phyloP scores from a whole-genome alignment of 2,329 filamentous ascomycete genomes.

The Calycina herbarum region DNA sequence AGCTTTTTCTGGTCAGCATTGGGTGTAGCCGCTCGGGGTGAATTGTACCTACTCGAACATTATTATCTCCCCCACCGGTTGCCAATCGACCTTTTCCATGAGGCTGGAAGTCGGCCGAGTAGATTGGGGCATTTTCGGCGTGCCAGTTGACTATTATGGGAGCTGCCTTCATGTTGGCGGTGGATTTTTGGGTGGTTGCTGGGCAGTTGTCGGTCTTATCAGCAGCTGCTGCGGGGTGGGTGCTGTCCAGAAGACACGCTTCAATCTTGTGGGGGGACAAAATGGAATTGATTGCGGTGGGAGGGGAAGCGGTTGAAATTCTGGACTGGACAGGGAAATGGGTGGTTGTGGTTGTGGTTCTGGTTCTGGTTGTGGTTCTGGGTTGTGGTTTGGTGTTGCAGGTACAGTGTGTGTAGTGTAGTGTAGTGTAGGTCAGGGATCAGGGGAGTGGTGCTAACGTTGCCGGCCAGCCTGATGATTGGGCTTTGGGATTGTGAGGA shows the following conservation, averaged over 20 bases:
- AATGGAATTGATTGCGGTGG: not conserved
- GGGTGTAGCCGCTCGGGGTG: not conserved
- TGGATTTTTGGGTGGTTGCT: not conserved
- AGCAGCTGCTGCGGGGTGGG: constrained; percentile 10
- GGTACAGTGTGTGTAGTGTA: not conserved
- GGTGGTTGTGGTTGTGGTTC: not conserved
- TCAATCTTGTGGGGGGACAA: not conserved
- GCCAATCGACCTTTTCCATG: constrained; percentile 88
- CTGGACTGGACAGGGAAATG: not conserved
- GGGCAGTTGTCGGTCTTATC: not conserved
- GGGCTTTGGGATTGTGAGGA: not conserved
- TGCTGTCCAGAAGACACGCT: not conserved
- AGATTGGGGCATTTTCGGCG: constrained; percentile 93
- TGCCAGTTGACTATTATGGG: constrained; percentile 99
- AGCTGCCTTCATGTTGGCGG: constrained; percentile 78
- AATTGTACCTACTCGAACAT: constrained; percentile 70
- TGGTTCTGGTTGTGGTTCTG: not conserved
- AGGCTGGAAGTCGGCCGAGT: constrained; percentile 95
- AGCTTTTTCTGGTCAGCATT: constrained; percentile 55
- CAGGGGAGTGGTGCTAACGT: not conserved
- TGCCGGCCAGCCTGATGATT: not conserved
- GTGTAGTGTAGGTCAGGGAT: not conserved
- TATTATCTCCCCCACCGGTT: constrained; percentile 93
- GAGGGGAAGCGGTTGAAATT: not conserved
- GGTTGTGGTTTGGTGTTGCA: not conserved